A percentile compares a stretch with the other conserved stretches of the same genome.
phyloP scores from a whole-genome alignment of 495 filamentous ascomycete species.

The Talaromyces thailandensis region DNA sequence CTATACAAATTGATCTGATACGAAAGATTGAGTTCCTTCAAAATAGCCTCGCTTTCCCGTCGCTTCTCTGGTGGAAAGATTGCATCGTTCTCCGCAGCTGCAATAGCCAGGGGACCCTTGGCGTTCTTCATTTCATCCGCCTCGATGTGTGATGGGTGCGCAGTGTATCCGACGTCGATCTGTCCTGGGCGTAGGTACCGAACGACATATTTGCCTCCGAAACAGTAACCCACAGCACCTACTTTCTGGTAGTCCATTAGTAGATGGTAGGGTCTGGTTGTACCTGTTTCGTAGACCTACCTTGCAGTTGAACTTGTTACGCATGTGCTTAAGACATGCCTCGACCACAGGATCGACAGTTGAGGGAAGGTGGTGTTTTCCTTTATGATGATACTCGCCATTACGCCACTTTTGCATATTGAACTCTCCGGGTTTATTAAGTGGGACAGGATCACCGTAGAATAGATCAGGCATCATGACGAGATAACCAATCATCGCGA shows the following conservation, averaged over 20 bases:
- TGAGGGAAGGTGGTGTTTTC: no score
- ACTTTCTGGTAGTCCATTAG: slow-evolving; percentile 19
- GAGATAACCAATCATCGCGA: no score
- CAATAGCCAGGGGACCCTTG: slow-evolving; percentile 60
- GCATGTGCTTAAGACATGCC: no score
- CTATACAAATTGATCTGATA: slow-evolving; percentile 81
- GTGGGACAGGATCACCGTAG: no score
- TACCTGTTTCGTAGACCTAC: no score
- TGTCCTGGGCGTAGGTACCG: slow-evolving; percentile 30
- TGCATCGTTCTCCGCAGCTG: slow-evolving; percentile 64
- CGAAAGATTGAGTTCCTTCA: slow-evolving; percentile 51
- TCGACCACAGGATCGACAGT: no score
- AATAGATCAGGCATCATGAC: no score
- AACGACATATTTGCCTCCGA: slow-evolving; percentile 37
- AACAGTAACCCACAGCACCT: slow-evolving; percentile 47
- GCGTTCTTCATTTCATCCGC: slow-evolving; percentile 67
- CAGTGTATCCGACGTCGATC: slow-evolving; percentile 59
- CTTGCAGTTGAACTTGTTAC: slow-evolving; percentile 22
- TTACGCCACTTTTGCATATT: no score
- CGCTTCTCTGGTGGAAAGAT: slow-evolving; percentile 75
- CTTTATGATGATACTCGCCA: no score
- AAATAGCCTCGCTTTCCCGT: slow-evolving; percentile 48
- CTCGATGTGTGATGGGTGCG: slow-evolving; percentile 71
- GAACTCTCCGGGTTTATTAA: no score
- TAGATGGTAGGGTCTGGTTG: no score